Evolutionary conservation across 345 rosid species (phyloP).

Genomic region (Isatis tinctoria): DNA sequence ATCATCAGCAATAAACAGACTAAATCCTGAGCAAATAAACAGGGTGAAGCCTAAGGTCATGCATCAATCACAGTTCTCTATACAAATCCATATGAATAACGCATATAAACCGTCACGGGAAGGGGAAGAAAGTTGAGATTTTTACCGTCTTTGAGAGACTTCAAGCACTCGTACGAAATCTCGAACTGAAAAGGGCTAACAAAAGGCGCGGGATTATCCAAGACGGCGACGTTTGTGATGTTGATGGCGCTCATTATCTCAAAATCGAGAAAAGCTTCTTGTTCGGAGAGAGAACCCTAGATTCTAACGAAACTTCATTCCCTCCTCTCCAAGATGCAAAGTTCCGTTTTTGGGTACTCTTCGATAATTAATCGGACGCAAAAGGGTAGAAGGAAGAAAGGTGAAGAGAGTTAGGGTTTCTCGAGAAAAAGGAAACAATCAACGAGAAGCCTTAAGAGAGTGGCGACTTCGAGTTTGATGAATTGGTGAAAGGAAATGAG

Average conservation of each 20-base stretch:
- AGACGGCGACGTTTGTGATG: constrained; percentile 80
- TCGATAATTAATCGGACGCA: not conserved
- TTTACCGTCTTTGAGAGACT: constrained; percentile 92
- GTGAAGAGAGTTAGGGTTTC: not conserved
- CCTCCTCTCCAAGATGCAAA: not conserved
- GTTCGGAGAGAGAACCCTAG: constrained; percentile 36
- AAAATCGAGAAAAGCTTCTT: too few species aligned
- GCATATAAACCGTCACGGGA: not conserved
- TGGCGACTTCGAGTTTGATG: not conserved
- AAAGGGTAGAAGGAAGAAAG: not conserved
- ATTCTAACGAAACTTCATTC: constrained; percentile 18
- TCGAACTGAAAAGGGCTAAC: constrained; percentile 90
- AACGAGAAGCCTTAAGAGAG: not conserved
- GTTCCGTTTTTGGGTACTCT: not conserved
- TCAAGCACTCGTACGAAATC: constrained; percentile 94
- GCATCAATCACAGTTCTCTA: not conserved
- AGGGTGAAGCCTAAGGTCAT: not conserved
- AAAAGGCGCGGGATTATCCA: constrained; percentile 92
- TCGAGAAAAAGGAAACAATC: not conserved
- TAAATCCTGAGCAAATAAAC: not conserved
- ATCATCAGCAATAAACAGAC: not conserved
- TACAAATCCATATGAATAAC: not conserved
- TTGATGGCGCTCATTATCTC: constrained; percentile 82
- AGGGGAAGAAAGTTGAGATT: not conserved
- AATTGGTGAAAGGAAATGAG: not conserved